Evolutionary conservation across 768 basidiomycete species (phyloP), one percentile per base, ranked within the genome.

Genomic region (Lentinula raphanica): DNA sequence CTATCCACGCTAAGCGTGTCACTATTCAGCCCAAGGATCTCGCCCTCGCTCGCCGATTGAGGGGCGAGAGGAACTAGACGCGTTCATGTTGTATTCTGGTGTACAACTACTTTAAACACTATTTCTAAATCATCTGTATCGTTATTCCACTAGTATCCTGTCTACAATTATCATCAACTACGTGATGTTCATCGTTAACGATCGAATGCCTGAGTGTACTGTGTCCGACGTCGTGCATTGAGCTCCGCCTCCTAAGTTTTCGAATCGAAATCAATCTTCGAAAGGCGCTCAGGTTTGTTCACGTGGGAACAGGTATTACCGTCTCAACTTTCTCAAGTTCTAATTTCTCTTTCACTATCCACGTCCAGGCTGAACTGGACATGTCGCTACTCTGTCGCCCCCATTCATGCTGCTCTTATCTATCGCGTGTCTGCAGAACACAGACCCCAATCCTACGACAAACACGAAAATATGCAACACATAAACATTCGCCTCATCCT

Each of bases 1-100:
- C 81, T 58, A 83, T 83, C 60, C 81, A 83, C 63, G 81, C 82
- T 39, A 83, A 84, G 69, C 75, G 78, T 63, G 79, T 81, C 29
- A 81, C 81, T 35, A 82, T 83, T 54, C 80, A 84, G 65, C 82
- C 84, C 15, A 86, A 86, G 70, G 84, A 87, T 70, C 73, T 85
- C 54, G 82, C 83, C 19, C 72, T 87, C 59, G 80, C 80, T 29
- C 73, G 80, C 48, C 71, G 79, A 48, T 69, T 81, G 55, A 72
- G 80, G 56, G 80, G 80, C 48, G 79, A 80, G 64, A 68, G 76
- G 51, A 70, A 67, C 56, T 72, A 66, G 23, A 56, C 15, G 39
- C 27, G 13, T 32, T 45, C n/a, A 44, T 29, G 40, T 29, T 23
- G 39, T 29, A 25, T 29, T 45, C 25, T 8, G 35, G 35, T 35